Percentiles rank a stretch among this genome's conserved stretches.
Evolutionary conservation across 148 eudicot species (phyloP).

Genomic region (Chenopodium quinoa): DNA sequence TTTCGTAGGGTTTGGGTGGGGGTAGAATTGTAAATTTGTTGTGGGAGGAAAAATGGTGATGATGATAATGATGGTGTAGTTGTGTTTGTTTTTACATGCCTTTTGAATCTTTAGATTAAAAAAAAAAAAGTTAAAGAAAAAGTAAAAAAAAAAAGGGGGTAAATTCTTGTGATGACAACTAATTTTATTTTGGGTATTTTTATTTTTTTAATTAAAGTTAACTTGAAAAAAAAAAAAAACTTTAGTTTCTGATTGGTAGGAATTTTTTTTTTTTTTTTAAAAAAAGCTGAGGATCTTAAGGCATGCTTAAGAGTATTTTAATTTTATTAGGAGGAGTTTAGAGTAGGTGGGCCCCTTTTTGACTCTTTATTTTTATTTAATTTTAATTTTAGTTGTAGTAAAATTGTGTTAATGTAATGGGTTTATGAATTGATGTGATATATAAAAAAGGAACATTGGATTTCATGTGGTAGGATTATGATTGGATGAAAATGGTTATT

Average conservation of each 20-base stretch:
- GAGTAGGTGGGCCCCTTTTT: not conserved
- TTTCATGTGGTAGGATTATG: not conserved
- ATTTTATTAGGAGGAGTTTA: not conserved
- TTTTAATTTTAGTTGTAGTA: not conserved
- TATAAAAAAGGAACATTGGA: not conserved
- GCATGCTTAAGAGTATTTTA: not conserved
- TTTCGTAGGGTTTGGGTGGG: not conserved
- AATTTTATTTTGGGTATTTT: not conserved
- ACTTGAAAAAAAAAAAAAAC: not conserved
- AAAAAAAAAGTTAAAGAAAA: not conserved
- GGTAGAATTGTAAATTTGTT: slow-evolving; percentile 8
- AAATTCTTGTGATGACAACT: too few species aligned
- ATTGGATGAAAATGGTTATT: not conserved
- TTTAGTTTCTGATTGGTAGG: not conserved
- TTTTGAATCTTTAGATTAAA: not conserved
- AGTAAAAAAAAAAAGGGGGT: too few species aligned
- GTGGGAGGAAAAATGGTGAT: not conserved
- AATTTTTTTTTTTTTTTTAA: not conserved
- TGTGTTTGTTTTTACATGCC: slow-evolving; percentile 8
- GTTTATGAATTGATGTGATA: not conserved
- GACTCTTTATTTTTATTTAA: not conserved
- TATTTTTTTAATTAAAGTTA: too few species aligned
- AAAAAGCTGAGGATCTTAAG: not conserved
- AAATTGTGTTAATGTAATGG: not conserved
- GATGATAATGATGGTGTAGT: not conserved